Evolutionary conservation across 2,329 filamentous ascomycete species (phyloP).

Genomic region (Dendryphion nanum): DNA sequence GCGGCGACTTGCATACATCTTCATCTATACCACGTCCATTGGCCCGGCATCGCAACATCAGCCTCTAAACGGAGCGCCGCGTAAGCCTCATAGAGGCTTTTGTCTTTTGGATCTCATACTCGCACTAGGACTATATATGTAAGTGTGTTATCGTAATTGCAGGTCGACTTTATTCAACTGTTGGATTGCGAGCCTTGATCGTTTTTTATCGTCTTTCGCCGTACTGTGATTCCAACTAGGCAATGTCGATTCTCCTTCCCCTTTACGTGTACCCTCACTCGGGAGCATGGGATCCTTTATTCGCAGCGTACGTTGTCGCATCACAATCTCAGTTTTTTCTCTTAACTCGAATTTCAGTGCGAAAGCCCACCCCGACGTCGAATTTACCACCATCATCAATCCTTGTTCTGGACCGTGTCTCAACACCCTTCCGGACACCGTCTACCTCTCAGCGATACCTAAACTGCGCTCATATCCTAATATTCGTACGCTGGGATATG

Average conservation of each 20-base stretch:
- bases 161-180: no score
- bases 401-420: conserved; percentile 41
- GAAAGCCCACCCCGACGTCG: conserved; percentile 37
- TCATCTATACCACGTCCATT: no score
- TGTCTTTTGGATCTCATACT: no score
- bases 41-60: no score
- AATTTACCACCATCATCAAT: conserved; percentile 55
- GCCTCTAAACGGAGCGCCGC: no score
- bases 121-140: no score
- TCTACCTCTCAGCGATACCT: conserved; percentile 41
- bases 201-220: no score
- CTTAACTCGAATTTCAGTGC: conserved; percentile 14
- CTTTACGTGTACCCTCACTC: conserved; percentile 52
- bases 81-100: no score
- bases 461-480: conserved; percentile 46
- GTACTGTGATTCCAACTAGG: not conserved
- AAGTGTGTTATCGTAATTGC: no score
- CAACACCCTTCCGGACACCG: conserved; percentile 24
- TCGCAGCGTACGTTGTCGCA: conserved; percentile 41
- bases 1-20: no score
- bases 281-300: conserved; percentile 50
- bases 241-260: conserved; percentile 46
- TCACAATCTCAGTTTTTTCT: not conserved
- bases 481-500: conserved; percentile 52
- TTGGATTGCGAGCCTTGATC: no score